Evolutionary conservation across 2,329 filamentous ascomycete genomes (phyloP).

Genomic region (Zasmidium angulare): DNA sequence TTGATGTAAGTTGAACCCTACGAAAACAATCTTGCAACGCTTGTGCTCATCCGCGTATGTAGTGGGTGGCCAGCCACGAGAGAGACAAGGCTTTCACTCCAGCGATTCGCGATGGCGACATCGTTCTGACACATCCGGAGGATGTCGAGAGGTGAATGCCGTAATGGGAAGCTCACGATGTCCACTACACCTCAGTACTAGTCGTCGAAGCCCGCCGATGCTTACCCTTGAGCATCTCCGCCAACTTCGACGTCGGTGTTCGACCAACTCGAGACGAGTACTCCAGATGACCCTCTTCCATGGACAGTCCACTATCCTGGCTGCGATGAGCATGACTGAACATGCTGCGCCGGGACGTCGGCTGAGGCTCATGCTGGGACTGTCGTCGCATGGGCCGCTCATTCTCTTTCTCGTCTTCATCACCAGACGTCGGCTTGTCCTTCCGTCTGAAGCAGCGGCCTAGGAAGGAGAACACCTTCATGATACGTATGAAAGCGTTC

Average conservation of each 20-base stretch:
- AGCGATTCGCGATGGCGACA: too few relatives aligned
- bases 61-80: too few relatives aligned
- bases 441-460: not conserved
- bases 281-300: not conserved
- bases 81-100: too few relatives aligned
- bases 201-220: not conserved
- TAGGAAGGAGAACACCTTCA: not conserved
- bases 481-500: not conserved
- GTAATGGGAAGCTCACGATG: too few relatives aligned
- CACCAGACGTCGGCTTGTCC: not conserved
- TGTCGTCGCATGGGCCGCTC: not conserved
- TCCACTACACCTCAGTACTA: not conserved
- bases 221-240: not conserved
- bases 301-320: not conserved
- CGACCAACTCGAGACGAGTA: not conserved
- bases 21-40: too few relatives aligned
- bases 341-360: not conserved
- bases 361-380: not conserved
- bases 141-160: too few relatives aligned
- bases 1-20: too few relatives aligned
- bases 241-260: not conserved
- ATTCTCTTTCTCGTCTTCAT: not conserved
- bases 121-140: too few relatives aligned
- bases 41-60: too few relatives aligned
- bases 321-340: not conserved